A percentile compares a stretch with the other conserved stretches of the same genome.
Evolutionary conservation across 495 filamentous ascomycete species (phyloP).

Genomic region (Niebla homalea): DNA sequence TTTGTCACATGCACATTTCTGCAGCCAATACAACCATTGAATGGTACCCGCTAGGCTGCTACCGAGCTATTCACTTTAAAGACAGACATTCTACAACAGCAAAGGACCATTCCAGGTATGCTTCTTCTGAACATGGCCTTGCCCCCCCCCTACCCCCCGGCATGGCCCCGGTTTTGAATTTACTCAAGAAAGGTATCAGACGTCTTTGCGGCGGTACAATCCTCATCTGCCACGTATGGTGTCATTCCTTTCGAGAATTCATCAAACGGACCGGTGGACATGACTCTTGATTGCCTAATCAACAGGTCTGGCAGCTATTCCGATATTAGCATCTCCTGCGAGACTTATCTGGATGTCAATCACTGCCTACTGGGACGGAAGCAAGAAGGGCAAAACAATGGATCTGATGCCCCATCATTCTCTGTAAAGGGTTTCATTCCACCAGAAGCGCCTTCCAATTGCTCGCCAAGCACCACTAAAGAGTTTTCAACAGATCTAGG

Average conservation of each 20-base stretch:
- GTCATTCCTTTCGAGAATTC: constrained; percentile 95
- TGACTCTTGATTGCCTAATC: constrained; percentile 77
- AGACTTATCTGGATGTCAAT: constrained; percentile 72
- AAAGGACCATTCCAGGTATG: constrained; percentile 47
- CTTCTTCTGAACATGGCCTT: neutral
- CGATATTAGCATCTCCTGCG: constrained; percentile 60
- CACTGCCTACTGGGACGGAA: constrained; percentile 62
- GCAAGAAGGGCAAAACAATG: constrained; percentile 18
- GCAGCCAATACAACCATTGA: neutral
- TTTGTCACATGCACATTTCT: constrained; percentile 22
- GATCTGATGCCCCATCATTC: constrained; percentile 22
- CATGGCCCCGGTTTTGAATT: neutral
- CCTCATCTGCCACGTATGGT: constrained; percentile 45
- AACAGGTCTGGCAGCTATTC: constrained; percentile 47
- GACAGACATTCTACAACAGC: constrained; percentile 42
- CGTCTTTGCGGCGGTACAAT: constrained; percentile 68
- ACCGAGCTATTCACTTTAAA: constrained; percentile 44
- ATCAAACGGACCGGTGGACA: constrained; percentile 79
- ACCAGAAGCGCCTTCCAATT: constrained; percentile 10
- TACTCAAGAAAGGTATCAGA: constrained; percentile 32
- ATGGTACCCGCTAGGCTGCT: constrained; percentile 41
- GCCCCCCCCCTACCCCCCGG: no score
- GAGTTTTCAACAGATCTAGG: constrained; percentile 26
- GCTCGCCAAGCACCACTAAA: constrained; percentile 16
- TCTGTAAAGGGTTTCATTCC: constrained; percentile 8